phyloP scores from a whole-genome alignment of 768 basidiomycete genomes.

The Lanmaoa pseudosensibilis region DNA sequence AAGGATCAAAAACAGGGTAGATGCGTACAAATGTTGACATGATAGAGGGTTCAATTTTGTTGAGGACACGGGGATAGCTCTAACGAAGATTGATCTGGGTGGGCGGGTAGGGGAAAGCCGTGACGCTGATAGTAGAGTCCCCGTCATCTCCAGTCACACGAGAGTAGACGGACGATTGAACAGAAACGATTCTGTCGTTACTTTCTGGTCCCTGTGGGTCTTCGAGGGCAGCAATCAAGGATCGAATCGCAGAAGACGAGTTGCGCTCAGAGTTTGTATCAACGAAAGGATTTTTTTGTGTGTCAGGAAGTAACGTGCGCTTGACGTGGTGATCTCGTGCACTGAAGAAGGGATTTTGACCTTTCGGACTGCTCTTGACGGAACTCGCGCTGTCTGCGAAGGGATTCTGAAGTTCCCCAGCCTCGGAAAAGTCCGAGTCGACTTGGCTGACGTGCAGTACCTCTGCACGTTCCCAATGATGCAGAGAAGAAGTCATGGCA shows the following conservation, averaged over 20 bases:
- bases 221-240: constrained; percentile 69
- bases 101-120: constrained; percentile 34
- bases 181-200: constrained; percentile 53
- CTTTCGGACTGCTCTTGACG: constrained; percentile 11
- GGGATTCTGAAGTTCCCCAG: constrained; percentile 20
- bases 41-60: neutral
- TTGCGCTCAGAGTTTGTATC: constrained; percentile 33
- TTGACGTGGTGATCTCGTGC: constrained; percentile 37
- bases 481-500: constrained; percentile 48
- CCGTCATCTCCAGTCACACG: constrained; percentile 23
- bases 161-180: constrained; percentile 52
- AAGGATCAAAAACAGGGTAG: constrained; percentile 11
- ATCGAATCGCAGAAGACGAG: constrained; percentile 47
- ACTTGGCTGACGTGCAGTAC: constrained; percentile 46
- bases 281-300: constrained; percentile 42
- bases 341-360: constrained; percentile 42
- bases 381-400: constrained; percentile 27
- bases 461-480: constrained; percentile 72
- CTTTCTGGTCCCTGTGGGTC: constrained; percentile 45
- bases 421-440: constrained; percentile 9
- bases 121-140: constrained; percentile 28
- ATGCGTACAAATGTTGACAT: constrained; percentile 9
- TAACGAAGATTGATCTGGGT: constrained; percentile 12
- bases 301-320: constrained; percentile 19
- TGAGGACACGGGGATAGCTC: neutral